Evolutionary conservation across 352 stramenopile genomes (phyloP), one percentile per base, ranked within the genome.

Genomic region (Phytophthora litchii): DNA sequence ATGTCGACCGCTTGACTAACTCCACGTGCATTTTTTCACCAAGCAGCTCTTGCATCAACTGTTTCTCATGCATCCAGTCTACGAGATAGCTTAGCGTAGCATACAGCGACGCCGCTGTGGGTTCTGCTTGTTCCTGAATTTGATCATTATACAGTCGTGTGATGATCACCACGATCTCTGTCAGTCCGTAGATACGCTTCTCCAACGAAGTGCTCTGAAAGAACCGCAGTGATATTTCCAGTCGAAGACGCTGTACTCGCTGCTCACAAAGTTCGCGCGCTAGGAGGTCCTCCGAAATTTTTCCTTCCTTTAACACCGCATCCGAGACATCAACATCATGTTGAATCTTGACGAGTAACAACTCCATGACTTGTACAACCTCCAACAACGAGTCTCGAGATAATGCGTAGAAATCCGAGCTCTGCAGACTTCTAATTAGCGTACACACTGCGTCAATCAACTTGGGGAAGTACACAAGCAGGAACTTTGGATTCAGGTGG

Each of bases 181-280:
- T 74, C 13, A 94, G 66, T 1, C 82, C 82, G 34, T 88, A 80
- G 29, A 94, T 88, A 1, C 82, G 74, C 36, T 89, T 91, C 46
- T 92, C 84, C 17, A 94, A 52, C 4, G 80, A 85, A 20, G n/a
- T 64, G 20, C 70, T 73, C 12, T 49, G 67, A 49, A 94, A 83
- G 21, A 80, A 85, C 3, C 75, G 68, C 14, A 74, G 41, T 12
- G 77, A 74, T 12, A 89, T 67, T 42, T 90, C 75, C n/a, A 89
- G 50, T 20, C 66, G 68, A 16, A 91, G 52, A 13, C 84, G 46
- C 25, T 81, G 67, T 5, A 90, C 67, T 16, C 54, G 61, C 7
- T 73, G 53, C 4, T 77, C 56, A 31, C 54, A 54, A 8, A 58
- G 17, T 20, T 74, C 51, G 2, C 29, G 21, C 16, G 43, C 17